These are phyloP conservation scores for Brassica cretica DNA, from an alignment of 345 rosid species.

Conservation along the genomic window DNA sequence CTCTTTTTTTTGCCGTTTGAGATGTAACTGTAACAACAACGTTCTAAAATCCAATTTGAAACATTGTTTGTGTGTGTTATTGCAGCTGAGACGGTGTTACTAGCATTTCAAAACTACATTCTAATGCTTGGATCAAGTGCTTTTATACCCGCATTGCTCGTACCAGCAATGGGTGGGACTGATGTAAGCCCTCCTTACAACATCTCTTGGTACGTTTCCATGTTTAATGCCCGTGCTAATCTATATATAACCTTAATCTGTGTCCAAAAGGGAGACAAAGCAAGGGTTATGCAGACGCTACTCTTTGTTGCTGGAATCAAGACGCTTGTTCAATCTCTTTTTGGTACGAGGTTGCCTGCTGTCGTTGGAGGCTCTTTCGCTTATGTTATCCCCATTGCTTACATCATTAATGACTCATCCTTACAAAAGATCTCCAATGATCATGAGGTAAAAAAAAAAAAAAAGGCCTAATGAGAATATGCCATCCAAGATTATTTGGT, in stretches of 20 bases:
- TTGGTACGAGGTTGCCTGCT: slow-evolving; percentile 91
- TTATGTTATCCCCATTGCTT: slow-evolving; percentile 63
- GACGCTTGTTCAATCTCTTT: slow-evolving; percentile 82
- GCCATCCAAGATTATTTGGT: background rate
- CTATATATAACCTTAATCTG: background rate
- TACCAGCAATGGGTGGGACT: slow-evolving; percentile 89
- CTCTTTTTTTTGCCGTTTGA: background rate
- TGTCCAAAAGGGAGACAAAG: slow-evolving; percentile 69
- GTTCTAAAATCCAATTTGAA: background rate
- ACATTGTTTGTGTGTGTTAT: background rate
- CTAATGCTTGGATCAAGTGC: slow-evolving; percentile 90
- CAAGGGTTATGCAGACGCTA: slow-evolving; percentile 80
- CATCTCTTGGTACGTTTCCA: background rate
- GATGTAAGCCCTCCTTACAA: slow-evolving; percentile 49
- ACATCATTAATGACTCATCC: slow-evolving; percentile 75
- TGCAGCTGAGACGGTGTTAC: slow-evolving; percentile 75
- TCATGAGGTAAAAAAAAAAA: slow-evolving; percentile 46
- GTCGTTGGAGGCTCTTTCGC: slow-evolving; percentile 90
- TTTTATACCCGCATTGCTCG: slow-evolving; percentile 73
- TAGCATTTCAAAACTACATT: slow-evolving; percentile 96
- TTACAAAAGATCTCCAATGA: slow-evolving; percentile 57
- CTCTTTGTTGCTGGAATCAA: slow-evolving; percentile 89
- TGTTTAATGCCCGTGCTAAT: background rate
- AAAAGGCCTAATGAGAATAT: background rate
- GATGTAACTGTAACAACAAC: background rate